Evolutionary conservation across 805 yeast genomes (phyloP).

Genomic region (Ogataea parapolymorpha): DNA sequence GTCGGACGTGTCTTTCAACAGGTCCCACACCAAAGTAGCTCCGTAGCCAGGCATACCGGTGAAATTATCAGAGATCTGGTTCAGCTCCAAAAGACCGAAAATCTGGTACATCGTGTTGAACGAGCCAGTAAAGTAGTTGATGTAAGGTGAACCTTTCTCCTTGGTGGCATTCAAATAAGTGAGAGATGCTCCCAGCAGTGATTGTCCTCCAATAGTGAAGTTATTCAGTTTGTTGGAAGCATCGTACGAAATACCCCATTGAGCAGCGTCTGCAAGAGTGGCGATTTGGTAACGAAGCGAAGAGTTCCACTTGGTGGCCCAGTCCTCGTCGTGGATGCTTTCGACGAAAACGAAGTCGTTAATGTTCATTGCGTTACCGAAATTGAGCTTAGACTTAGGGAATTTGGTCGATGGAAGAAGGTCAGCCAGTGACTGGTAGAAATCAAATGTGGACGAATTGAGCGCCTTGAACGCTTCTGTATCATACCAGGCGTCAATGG

Average conservation of each 20-base stretch:
- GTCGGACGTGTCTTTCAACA: constrained; percentile 29
- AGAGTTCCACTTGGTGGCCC: constrained; percentile 32
- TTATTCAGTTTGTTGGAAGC: constrained; percentile 26
- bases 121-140: constrained; percentile 44
- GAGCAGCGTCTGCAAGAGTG: constrained; percentile 38
- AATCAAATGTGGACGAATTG: constrained; percentile 37
- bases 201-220: constrained; percentile 41
- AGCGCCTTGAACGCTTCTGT: constrained; percentile 31
- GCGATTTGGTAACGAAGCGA: constrained; percentile 32
- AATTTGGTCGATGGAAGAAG: constrained; percentile 28
- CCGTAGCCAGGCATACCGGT: constrained; percentile 49
- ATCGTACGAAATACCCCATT: constrained; percentile 37
- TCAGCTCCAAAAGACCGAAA: constrained; percentile 35
- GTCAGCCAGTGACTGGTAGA: constrained; percentile 36
- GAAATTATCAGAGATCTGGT: constrained; percentile 35
- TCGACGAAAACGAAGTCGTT: constrained; percentile 41
- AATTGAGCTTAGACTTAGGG: constrained; percentile 33
- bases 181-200: constrained; percentile 36
- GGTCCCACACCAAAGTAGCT: constrained; percentile 43
- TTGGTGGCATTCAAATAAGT: constrained; percentile 37
- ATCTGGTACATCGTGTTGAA: constrained; percentile 43
- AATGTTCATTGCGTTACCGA: constrained; percentile 38
- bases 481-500: constrained; percentile 30
- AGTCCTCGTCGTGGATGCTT: constrained; percentile 40
- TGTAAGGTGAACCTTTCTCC: constrained; percentile 34